A percentile compares a stretch with the other conserved stretches of the same genome.
These are phyloP conservation scores for Starmerella scarabaei DNA, from an alignment of 805 yeast species.

Conservation along the genomic window DNA sequence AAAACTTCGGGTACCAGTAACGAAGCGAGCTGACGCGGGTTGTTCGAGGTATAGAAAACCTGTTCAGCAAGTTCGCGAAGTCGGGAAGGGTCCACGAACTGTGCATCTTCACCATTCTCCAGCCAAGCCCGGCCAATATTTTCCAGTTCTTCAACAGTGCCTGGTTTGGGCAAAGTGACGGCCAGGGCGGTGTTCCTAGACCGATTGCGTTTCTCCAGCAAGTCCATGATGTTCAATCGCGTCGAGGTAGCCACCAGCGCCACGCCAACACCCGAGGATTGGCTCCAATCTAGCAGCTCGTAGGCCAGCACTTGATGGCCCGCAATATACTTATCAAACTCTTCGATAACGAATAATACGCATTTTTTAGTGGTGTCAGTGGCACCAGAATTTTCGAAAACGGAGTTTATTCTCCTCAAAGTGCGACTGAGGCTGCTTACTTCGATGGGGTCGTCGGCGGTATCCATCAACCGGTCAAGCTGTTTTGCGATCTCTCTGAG, in stretches of 20 bases:
- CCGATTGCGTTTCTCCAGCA: constrained; percentile 79
- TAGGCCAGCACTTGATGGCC: constrained; percentile 73
- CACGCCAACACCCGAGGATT: constrained; percentile 54
- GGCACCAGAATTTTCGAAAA: constrained; percentile 17
- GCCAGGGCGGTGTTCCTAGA: constrained; percentile 77
- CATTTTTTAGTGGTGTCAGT: constrained; percentile 29
- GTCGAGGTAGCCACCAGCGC: constrained; percentile 72
- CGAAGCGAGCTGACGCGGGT: constrained; percentile 33
- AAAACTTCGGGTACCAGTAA: constrained; percentile 8
- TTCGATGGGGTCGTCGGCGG: constrained; percentile 24
- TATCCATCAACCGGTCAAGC: constrained; percentile 37
- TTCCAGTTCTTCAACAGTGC: constrained; percentile 38
- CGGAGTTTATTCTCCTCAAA: constrained; percentile 20
- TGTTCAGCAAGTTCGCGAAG: constrained; percentile 16
- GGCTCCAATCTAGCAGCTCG: constrained; percentile 78
- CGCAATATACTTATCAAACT: constrained; percentile 64
- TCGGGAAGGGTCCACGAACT: constrained; percentile 8
- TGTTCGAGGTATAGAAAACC: constrained; percentile 48
- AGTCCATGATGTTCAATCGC: constrained; percentile 61
- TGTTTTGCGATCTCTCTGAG: constrained; percentile 78
- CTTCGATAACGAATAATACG: constrained; percentile 72
- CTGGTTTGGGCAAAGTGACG: constrained; percentile 44
- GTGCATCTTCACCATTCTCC: constrained; percentile 20
- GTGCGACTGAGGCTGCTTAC: constrained; percentile 24
- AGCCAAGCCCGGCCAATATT: constrained; percentile 35